Evolutionary conservation across 352 stramenopile genomes (phyloP).

Genomic region (Phytopythium helicoides): DNA sequence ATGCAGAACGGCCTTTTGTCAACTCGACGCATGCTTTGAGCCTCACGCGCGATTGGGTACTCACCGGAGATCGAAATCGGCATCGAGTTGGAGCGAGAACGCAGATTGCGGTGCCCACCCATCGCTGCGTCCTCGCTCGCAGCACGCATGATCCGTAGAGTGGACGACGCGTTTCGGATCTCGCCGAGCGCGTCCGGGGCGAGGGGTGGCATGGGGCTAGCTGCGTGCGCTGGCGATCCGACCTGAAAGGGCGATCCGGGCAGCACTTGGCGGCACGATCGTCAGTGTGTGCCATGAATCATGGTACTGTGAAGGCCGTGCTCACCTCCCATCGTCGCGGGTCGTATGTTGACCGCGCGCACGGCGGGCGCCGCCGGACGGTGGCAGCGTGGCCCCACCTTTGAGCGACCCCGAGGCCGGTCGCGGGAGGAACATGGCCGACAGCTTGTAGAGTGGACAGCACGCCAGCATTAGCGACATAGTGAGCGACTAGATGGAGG

Average conservation of each 20-base stretch:
- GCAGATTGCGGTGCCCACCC: conserved; percentile 29
- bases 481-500: too few species aligned
- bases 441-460: too few species aligned
- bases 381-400: too few species aligned
- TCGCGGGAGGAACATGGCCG: conserved; percentile 40
- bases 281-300: too few species aligned
- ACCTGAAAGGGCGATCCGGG: conserved; percentile 1
- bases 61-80: conserved; percentile 41
- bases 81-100: conserved; percentile 77
- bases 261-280: too few species aligned
- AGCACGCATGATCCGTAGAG: background rate
- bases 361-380: conserved; percentile 5
- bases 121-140: background rate
- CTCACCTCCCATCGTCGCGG: conserved; percentile 34
- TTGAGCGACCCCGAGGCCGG: conserved; percentile 1
- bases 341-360: conserved; percentile 57
- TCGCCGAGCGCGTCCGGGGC: background rate
- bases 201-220: background rate
- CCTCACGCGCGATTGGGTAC: conserved; percentile 1
- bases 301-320: background rate
- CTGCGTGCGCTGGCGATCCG: background rate
- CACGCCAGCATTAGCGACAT: too few species aligned
- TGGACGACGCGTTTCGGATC: background rate
- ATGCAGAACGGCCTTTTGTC: too few species aligned
- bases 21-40: too few species aligned